Evolutionary conservation across 2,329 filamentous ascomycete species (phyloP), one percentile per base, ranked within the genome.

Genomic region (Zymoseptoria tritici): DNA sequence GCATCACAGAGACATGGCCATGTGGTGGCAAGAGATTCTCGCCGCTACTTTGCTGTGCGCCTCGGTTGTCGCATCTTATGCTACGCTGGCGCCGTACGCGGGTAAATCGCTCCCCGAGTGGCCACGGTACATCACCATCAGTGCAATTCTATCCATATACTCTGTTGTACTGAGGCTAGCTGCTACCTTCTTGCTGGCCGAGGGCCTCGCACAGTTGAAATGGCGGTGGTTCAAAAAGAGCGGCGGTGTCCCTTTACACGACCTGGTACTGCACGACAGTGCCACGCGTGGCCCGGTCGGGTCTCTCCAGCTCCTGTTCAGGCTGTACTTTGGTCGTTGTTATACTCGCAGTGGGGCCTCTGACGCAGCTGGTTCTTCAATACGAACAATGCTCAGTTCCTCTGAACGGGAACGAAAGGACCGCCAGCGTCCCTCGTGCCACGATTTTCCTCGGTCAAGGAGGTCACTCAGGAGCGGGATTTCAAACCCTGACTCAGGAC

Each of bases 331-430:
- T 62, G 7, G 29, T 57, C n/a, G 13, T 60, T 1, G 9, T 58
- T 9, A 56, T 54, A 9, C 31, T 60, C 19, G 46, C 56, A 26
- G 49, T 58, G 11, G 61, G 58, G 8, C 61, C 61, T 19, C 59
- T 63, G 16, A 61, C 56, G 6, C 58, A 63, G 42, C 57, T 57
- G 42, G 58, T 63, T 11, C 46, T 63, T 4, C 58, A 61, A 20
- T 63, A 63, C 54, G 26, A 20, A 4, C 55, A 52, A n/a, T n/a
- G n/a, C n/a, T n/a, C n/a, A n/a, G n/a, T n/a, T n/a, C n/a, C n/a
- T n/a, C n/a, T n/a, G n/a, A n/a, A n/a, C n/a, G n/a, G n/a, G n/a
- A n/a, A n/a, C n/a, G n/a, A n/a, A n/a, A n/a, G n/a, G n/a, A n/a
- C n/a, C 16, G 36, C 56, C 11, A 7, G 9, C 13, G 52, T 63